A percentile compares a stretch with the other conserved stretches of the same genome.
Evolutionary conservation across 805 yeast genomes (phyloP).

Genomic region (Suhomyces xylopsoci): DNA sequence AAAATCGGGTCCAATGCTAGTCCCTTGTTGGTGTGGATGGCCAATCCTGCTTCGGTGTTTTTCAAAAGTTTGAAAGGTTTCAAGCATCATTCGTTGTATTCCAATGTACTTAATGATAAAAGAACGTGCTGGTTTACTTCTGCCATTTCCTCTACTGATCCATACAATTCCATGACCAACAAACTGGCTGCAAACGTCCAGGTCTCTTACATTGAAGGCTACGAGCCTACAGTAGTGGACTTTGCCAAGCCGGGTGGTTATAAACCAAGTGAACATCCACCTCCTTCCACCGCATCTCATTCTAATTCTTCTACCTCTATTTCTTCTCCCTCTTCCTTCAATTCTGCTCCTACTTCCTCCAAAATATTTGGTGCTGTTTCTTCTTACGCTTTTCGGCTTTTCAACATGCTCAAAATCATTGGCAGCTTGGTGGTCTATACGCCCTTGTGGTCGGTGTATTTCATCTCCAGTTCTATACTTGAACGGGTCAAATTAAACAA

Average conservation of each 20-base stretch:
- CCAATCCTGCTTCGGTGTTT: conserved; percentile 59
- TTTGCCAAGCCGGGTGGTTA: conserved; percentile 38
- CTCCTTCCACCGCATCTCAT: neutral
- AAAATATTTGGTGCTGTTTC: neutral
- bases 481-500: conserved; percentile 32
- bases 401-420: conserved; percentile 26
- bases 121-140: conserved; percentile 84
- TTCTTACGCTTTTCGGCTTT: neutral
- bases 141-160: conserved; percentile 61
- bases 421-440: conserved; percentile 48
- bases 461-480: conserved; percentile 40
- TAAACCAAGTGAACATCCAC: neutral
- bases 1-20: conserved; percentile 15
- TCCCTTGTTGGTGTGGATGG: conserved; percentile 66
- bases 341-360: neutral
- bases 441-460: conserved; percentile 64
- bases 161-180: conserved; percentile 51
- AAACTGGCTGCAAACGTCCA: conserved; percentile 35
- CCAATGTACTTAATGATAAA: conserved; percentile 76
- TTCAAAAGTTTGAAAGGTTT: conserved; percentile 54
- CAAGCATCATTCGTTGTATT: conserved; percentile 55
- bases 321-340: neutral
- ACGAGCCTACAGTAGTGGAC: conserved; percentile 58
- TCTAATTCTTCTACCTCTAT: neutral
- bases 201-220: conserved; percentile 47